These are phyloP conservation scores for Podaxis carcinomalis DNA, from an alignment of 768 basidiomycete genomes.

Conservation along the genomic window DNA sequence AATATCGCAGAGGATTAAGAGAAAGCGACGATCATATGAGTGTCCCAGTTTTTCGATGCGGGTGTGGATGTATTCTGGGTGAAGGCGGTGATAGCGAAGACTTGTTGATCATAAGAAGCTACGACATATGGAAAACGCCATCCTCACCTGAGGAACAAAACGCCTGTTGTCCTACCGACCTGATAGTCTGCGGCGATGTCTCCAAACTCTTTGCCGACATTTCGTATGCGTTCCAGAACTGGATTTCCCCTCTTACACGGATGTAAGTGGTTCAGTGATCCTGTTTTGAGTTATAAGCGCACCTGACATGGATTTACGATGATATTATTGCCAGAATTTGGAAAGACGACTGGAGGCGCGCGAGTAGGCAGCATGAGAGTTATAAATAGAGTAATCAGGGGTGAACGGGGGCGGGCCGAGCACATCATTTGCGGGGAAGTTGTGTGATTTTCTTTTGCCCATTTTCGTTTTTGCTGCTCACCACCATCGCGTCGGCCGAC, in stretches of 20 bases:
- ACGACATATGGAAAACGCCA: neutral
- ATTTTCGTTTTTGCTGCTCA: slow-evolving; percentile 2
- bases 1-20: slow-evolving; percentile 89
- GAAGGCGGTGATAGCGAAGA: slow-evolving; percentile 90
- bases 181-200: slow-evolving; percentile 95
- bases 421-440: neutral
- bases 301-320: slow-evolving; percentile 62
- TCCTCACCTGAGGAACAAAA: slow-evolving; percentile 82
- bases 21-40: slow-evolving; percentile 77
- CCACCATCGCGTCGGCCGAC: slow-evolving; percentile 10
- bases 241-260: slow-evolving; percentile 76
- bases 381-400: slow-evolving; percentile 16
- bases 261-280: neutral
- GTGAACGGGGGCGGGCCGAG: neutral
- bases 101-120: slow-evolving; percentile 33
- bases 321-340: slow-evolving; percentile 61
- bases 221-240: slow-evolving; percentile 79
- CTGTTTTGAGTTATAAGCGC: neutral
- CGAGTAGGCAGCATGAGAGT: slow-evolving; percentile 18
- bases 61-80: slow-evolving; percentile 93
- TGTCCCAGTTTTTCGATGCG: slow-evolving; percentile 85
- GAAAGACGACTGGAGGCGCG: slow-evolving; percentile 56
- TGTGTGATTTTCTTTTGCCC: neutral
- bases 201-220: slow-evolving; percentile 90
- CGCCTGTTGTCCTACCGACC: slow-evolving; percentile 90